Percentiles rank a stretch among this genome's conserved stretches.
These are phyloP conservation scores for Raddia distichophylla DNA, from an alignment of 176 grass and related monocot genomes.

Conservation along the genomic window DNA sequence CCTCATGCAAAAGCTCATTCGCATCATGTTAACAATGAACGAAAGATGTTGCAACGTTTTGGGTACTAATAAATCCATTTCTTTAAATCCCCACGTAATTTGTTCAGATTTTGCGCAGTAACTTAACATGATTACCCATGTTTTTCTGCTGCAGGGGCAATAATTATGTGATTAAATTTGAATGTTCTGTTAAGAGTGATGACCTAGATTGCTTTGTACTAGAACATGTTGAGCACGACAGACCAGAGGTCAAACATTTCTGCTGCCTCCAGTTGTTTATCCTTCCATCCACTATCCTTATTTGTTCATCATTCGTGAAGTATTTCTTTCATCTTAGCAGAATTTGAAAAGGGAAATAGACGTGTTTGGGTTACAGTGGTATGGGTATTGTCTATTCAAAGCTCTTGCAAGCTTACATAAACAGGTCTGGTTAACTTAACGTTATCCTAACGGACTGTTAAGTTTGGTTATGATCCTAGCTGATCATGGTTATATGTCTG, in stretches of 20 bases:
- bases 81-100: not conserved
- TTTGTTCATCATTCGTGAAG: conserved; percentile 27
- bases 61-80: conserved; percentile 59
- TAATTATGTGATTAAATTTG: conserved; percentile 70
- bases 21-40: conserved; percentile 89
- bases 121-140: conserved; percentile 15
- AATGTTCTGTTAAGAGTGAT: conserved; percentile 63
- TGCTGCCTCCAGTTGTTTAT: conserved; percentile 23
- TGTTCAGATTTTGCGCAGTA: conserved; percentile 13
- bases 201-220: conserved; percentile 87
- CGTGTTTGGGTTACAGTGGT: conserved; percentile 73
- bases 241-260: conserved; percentile 68
- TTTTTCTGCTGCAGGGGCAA: conserved; percentile 66
- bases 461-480: conserved; percentile 7
- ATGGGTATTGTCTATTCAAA: conserved; percentile 81
- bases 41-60: conserved; percentile 87
- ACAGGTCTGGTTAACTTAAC: conserved; percentile 57
- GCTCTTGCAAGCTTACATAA: conserved; percentile 86
- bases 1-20: conserved; percentile 85
- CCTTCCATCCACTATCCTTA: conserved; percentile 12
- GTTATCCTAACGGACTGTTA: conserved; percentile 22
- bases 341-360: conserved; percentile 77
- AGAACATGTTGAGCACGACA: conserved; percentile 92
- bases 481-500: conserved; percentile 36
- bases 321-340: conserved; percentile 51